Conservation (phyloP, 2,329 filamentous ascomycete species). For the Penicillium hesseltinei region DNA sequence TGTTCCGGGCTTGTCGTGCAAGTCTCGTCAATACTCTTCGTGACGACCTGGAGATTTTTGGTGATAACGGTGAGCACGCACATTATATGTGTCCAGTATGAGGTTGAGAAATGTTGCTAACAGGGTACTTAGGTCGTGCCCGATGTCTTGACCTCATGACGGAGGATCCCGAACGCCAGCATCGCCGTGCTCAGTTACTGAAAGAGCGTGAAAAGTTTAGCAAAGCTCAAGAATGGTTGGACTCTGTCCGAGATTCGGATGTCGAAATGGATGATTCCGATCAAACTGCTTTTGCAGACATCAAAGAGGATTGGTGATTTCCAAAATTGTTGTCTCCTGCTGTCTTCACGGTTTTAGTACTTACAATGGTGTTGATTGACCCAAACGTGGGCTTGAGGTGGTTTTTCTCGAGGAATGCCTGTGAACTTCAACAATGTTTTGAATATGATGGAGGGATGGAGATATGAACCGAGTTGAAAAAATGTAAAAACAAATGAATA, state of each 20-base stretch:
- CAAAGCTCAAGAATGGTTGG: constrained; percentile 36
- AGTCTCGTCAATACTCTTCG: constrained; percentile 34
- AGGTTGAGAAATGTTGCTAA: neutral
- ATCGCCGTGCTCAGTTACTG: constrained; percentile 28
- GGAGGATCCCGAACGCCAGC: constrained; percentile 37
- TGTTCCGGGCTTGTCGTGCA: constrained; percentile 37
- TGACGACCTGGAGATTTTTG: constrained; percentile 28
- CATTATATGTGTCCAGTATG: neutral
- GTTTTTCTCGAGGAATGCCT: no score
- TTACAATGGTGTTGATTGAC: neutral
- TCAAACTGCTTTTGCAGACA: neutral
- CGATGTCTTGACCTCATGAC: constrained; percentile 39
- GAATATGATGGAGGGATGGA: neutral
- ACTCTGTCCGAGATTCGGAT: constrained; percentile 8
- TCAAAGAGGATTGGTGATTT: neutral
- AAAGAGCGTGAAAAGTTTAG: constrained; percentile 36
- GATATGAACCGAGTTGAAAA: neutral
- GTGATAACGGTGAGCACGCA: constrained; percentile 31
- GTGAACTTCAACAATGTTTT: neutral
- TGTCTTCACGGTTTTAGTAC: no score
- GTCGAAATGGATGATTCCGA: neutral
- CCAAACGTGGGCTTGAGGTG: neutral
- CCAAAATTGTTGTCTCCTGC: neutral
- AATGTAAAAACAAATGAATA: neutral
- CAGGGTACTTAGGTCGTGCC: constrained; percentile 29